Conservation (phyloP, 192 early-diverging fungal species). For the Coemansia sp. region DNA sequence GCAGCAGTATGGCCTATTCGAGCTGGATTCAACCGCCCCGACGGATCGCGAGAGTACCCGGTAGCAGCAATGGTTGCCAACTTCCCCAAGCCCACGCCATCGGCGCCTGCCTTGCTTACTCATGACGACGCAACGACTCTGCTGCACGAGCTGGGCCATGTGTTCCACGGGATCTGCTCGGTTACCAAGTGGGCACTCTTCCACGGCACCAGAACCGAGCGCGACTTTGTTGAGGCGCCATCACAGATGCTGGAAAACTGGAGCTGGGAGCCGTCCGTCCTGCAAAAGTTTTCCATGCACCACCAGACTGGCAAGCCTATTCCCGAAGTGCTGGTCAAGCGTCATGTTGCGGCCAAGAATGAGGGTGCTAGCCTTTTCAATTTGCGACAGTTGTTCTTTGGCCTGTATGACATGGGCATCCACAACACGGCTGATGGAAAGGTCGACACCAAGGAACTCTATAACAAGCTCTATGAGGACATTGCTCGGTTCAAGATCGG, state of each 20-base stretch:
- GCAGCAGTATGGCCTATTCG: slow-evolving; percentile 84
- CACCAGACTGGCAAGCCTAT: slow-evolving; percentile 73
- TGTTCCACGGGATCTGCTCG: slow-evolving; percentile 69
- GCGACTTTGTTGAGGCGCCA: slow-evolving; percentile 90
- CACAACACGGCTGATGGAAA: slow-evolving; percentile 65
- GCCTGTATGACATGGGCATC: slow-evolving; percentile 75
- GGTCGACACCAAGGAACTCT: slow-evolving; percentile 49
- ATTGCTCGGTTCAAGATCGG: slow-evolving; percentile 54
- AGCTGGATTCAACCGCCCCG: slow-evolving; percentile 62
- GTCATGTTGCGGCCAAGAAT: slow-evolving; percentile 74
- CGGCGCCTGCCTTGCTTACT: slow-evolving; percentile 74
- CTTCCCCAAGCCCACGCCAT: slow-evolving; percentile 68
- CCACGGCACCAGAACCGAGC: slow-evolving; percentile 76
- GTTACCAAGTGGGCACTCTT: slow-evolving; percentile 75
- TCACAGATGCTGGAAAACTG: slow-evolving; percentile 92
- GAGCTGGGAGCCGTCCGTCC: slow-evolving; percentile 67
- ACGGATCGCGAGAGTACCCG: slow-evolving; percentile 64
- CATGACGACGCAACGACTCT: slow-evolving; percentile 82
- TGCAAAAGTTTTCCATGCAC: slow-evolving; percentile 67
- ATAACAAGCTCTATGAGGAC: slow-evolving; percentile 51
- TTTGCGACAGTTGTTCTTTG: slow-evolving; percentile 80
- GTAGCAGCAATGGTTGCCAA: slow-evolving; percentile 77
- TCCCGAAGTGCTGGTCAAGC: slow-evolving; percentile 70
- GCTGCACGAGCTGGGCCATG: slow-evolving; percentile 86
- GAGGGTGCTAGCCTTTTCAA: slow-evolving; percentile 75